Evolutionary conservation across 1,284 basidiomycete species (phyloP), one percentile per base, ranked within the genome.

Genomic region (Ustilago trichophora): DNA sequence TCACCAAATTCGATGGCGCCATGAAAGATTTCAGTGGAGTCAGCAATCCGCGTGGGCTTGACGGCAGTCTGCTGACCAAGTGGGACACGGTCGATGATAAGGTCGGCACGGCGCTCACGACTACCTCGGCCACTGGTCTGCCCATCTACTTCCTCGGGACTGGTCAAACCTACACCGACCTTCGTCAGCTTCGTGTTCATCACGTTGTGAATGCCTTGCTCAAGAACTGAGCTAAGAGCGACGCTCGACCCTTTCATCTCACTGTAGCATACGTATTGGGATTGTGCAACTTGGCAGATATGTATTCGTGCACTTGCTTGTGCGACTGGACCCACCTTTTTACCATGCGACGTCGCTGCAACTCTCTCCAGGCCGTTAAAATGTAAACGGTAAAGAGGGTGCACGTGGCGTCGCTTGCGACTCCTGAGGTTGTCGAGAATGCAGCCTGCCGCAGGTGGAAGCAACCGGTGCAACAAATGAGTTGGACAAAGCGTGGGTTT

Each of bases 51-150:
- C 62, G 73, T 10, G 80, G 78, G 5, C 41, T 81, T 19, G 78
- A 81, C 21, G 80, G 78, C 10, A 79, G 79, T 52, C 55, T 81
- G 40, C 48, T 81, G 18, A 81, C 80, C 32, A 81, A 81, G 70
- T 81, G 76, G 62, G 80, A 81, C 50, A 78, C 80, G 8, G 74
- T 76, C 18, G 74, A 76, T 38, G 80, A 81, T 52, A 79, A 81
- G 54, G 79, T 80, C 12, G 80, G 80, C 25, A 77, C 80, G 6
- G 73, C 73, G 9, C 69, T 81, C 33, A 80, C 78, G 2, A 72
- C 72, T 1, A 80, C 80, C 18, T 73, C 67, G 26, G 72, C 76
- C 10, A 80, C 79, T 24, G 80, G 80, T 2, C 49, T 80, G 50
- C 78, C 80, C 10, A 80, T 80, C 45, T 79, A 69, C 52, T 80